These are phyloP conservation scores for Ceratobasidium papillatum DNA, from an alignment of 1,284 basidiomycete genomes.

Conservation along the genomic window DNA sequence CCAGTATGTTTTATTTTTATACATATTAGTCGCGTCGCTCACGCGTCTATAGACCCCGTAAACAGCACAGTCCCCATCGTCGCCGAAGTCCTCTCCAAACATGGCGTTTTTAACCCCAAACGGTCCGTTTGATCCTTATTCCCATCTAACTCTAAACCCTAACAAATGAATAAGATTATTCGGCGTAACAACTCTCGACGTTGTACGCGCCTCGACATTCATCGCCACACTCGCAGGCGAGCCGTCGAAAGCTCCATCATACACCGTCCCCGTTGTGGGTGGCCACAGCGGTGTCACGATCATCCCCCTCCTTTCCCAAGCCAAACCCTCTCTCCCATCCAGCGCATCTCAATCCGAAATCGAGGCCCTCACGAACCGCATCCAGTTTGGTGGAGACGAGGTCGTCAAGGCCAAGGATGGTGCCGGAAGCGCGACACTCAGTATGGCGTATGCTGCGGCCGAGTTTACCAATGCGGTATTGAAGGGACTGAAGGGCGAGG, in stretches of 20 bases:
- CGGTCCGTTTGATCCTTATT: constrained; percentile 58
- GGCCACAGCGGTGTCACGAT: constrained; percentile 98
- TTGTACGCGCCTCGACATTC: constrained; percentile 96
- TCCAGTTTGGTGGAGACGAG: constrained; percentile 96
- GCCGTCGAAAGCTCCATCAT: constrained; percentile 67
- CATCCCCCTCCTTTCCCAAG: constrained; percentile 94
- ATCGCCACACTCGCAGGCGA: constrained; percentile 82
- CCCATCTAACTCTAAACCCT: constrained; percentile 18
- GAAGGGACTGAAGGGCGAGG: constrained; percentile 87
- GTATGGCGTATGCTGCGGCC: constrained; percentile 91
- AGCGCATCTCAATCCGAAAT: constrained; percentile 58
- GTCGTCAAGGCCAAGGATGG: constrained; percentile 94
- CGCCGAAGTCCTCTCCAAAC: constrained; percentile 93
- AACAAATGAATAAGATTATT: constrained; percentile 72
- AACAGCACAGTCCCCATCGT: constrained; percentile 89
- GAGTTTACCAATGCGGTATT: constrained; percentile 84
- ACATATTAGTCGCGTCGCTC: background rate
- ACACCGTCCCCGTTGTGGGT: constrained; percentile 91
- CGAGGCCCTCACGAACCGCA: constrained; percentile 80
- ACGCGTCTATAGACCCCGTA: constrained; percentile 67
- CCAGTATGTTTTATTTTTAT: constrained; percentile 55
- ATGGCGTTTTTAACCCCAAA: constrained; percentile 90
- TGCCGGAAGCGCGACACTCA: constrained; percentile 85
- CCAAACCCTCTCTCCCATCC: constrained; percentile 73
- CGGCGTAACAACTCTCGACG: constrained; percentile 98